Evolutionary conservation across 2,329 filamentous ascomycete genomes (phyloP).

Genomic region (Xylariales sp.): DNA sequence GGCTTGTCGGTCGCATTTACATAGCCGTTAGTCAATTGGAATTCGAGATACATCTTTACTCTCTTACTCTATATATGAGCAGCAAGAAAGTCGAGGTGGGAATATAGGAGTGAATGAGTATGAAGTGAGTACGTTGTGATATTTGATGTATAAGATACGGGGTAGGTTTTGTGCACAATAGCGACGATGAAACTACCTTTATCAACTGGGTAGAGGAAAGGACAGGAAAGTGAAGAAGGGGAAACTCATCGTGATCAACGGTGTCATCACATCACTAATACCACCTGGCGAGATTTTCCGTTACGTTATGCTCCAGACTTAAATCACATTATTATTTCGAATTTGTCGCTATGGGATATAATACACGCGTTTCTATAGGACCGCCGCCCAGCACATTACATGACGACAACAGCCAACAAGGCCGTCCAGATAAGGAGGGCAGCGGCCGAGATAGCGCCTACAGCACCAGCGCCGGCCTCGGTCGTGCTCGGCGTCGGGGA

Average conservation of each 20-base stretch:
- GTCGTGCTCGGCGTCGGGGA: constrained; percentile 16
- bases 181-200: no score
- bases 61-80: not conserved
- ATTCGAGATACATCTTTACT: not conserved
- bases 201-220: no score
- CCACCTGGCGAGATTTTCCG: no score
- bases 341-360: not conserved
- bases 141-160: no score
- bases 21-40: constrained; percentile 13
- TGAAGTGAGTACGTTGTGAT: no score
- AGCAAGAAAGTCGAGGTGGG: no score
- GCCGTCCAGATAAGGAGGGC: constrained; percentile 28
- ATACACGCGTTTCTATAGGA: not conserved
- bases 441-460: constrained; percentile 8
- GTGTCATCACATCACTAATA: no score
- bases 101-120: no score
- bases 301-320: no score
- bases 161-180: no score
- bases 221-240: no score
- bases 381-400: not conserved
- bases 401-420: constrained; percentile 25
- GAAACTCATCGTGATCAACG: no score
- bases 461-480: not conserved
- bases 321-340: not conserved
- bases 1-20: constrained; percentile 27